Evolutionary conservation across 192 early-diverging fungal genomes (phyloP).

Genomic region (Mortierella alpina): DNA sequence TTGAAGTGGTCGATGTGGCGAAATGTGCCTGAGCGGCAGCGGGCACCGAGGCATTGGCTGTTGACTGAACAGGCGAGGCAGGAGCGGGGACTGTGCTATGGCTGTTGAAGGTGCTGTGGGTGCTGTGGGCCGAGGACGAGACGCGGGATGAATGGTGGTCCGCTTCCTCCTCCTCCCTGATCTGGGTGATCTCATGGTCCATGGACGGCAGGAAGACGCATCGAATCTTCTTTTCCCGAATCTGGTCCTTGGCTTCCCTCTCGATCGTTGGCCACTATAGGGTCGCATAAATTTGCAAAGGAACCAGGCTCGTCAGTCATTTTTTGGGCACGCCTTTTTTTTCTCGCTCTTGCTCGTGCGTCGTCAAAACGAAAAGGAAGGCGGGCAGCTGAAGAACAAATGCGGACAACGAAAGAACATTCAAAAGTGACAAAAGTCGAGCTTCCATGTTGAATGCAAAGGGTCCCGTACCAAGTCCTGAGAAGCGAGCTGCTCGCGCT

Average conservation of each 20-base stretch:
- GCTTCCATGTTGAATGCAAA: not conserved
- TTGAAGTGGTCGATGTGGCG: not conserved
- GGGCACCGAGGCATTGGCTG: constrained; percentile 26
- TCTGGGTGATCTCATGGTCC: constrained; percentile 26
- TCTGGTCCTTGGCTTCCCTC: constrained; percentile 66
- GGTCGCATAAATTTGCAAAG: too few relatives aligned
- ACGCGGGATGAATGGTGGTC: constrained; percentile 15
- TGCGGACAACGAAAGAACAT: not conserved
- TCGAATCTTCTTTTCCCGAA: constrained; percentile 77
- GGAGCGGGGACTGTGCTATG: constrained; percentile 7
- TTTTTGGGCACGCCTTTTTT: too few relatives aligned
- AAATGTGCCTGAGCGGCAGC: constrained; percentile 5
- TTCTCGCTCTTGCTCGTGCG: not conserved
- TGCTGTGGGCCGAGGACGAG: constrained; percentile 22
- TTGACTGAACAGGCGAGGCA: constrained; percentile 15
- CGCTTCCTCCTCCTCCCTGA: constrained; percentile 34
- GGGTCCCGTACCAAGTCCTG: constrained; percentile 67
- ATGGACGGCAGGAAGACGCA: constrained; percentile 65
- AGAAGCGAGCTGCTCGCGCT: constrained; percentile 70
- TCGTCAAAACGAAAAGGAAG: not conserved
- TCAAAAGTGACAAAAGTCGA: not conserved
- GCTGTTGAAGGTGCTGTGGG: constrained; percentile 19
- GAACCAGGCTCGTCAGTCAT: too few relatives aligned
- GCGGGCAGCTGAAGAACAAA: not conserved
- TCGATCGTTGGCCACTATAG: constrained; percentile 74